phyloP scores from a whole-genome alignment of 306 rosid genomes.

The Neltuma alba region DNA sequence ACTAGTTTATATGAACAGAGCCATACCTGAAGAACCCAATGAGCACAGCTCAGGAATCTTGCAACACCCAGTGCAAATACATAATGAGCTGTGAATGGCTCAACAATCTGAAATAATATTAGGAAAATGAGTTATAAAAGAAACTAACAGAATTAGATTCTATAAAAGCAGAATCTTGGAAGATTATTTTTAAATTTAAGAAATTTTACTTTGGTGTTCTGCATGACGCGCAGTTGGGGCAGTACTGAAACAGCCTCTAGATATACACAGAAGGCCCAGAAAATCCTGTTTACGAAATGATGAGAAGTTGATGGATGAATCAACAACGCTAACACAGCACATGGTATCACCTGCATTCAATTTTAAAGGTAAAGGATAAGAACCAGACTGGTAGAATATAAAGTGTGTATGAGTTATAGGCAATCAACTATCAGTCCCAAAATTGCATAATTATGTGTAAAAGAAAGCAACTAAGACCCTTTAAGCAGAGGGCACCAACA shows the following conservation, averaged over 20 bases:
- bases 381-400: constrained; percentile 28
- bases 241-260: constrained; percentile 96
- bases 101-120: constrained; percentile 79
- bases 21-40: constrained; percentile 99
- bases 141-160: constrained; percentile 29
- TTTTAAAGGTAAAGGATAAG: constrained; percentile 39
- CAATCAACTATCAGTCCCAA: constrained; percentile 8
- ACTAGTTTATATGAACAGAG: constrained; percentile 23
- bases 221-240: constrained; percentile 98
- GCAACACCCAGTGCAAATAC: constrained; percentile 97
- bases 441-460: not conserved
- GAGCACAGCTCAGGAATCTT: constrained; percentile 99
- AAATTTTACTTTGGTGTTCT: constrained; percentile 81
- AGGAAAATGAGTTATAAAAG: constrained; percentile 2
- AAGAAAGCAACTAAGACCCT: constrained; percentile 17
- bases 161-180: not conserved
- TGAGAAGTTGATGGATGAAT: constrained; percentile 99
- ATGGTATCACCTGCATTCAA: constrained; percentile 81
- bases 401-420: constrained; percentile 4
- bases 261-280: constrained; percentile 98
- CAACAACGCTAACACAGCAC: constrained; percentile 81
- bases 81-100: constrained; percentile 99
- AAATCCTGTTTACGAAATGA: constrained; percentile 81
- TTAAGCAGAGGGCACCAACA: not conserved
- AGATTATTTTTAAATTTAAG: not conserved